A percentile compares a stretch with the other conserved stretches of the same genome.
Conservation (phyloP, 352 stramenopile species). For the Globisporangium splendens region DNA sequence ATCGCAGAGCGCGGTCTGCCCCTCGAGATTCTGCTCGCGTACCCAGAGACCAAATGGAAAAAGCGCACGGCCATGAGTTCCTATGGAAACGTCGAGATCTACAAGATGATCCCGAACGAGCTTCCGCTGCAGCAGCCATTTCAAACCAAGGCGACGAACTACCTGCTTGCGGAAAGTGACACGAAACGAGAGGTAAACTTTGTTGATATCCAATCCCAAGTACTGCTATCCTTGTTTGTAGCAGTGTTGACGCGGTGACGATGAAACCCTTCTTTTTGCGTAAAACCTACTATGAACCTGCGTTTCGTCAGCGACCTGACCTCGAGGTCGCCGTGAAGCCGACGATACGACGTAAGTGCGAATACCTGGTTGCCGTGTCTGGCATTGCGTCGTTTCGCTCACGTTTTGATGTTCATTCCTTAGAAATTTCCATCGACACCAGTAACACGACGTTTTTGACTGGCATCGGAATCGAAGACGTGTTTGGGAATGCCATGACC, state of each 20-base stretch:
- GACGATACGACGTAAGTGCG: too few relatives aligned
- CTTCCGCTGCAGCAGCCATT: conserved; percentile 52
- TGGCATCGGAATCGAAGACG: conserved; percentile 65
- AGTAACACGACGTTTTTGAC: conserved; percentile 77
- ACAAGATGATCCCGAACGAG: conserved; percentile 76
- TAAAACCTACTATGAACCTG: too few relatives aligned
- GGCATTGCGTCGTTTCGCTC: too few relatives aligned
- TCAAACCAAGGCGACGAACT: conserved; percentile 39
- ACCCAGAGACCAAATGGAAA: conserved; percentile 68
- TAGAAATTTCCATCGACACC: conserved; percentile 27
- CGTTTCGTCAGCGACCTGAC: too few relatives aligned
- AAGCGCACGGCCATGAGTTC: conserved; percentile 30
- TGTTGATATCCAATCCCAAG: too few relatives aligned
- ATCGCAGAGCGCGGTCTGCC: conserved; percentile 21
- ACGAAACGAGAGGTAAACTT: conserved; percentile 22
- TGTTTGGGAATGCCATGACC: conserved; percentile 24
- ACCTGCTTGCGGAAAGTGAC: conserved; percentile 27
- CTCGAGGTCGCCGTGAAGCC: too few relatives aligned
- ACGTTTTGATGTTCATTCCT: too few relatives aligned
- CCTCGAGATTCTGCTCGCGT: conserved; percentile 50
- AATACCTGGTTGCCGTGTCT: too few relatives aligned
- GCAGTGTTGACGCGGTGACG: background rate
- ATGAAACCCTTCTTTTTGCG: background rate
- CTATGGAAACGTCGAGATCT: conserved; percentile 81
- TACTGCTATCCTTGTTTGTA: too few relatives aligned